phyloP scores from a whole-genome alignment of 1,139 yeast genomes.

The Sugiyamaella paludigena region DNA sequence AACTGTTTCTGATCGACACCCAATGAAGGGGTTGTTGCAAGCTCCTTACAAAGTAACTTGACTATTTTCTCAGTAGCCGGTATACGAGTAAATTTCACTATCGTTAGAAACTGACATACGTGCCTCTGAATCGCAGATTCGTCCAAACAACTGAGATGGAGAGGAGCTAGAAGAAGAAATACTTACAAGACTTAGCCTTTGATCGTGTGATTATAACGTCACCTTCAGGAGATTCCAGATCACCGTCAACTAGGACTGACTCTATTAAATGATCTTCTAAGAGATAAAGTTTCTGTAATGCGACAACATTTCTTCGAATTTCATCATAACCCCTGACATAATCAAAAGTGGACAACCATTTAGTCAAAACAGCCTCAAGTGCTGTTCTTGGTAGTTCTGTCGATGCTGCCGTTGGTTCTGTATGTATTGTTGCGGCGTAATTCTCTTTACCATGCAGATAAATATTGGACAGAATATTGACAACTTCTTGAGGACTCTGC shows the following conservation, averaged over 20 bases:
- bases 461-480: constrained; percentile 56
- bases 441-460: constrained; percentile 33
- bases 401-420: too few relatives aligned
- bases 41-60: constrained; percentile 66
- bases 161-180: too few relatives aligned
- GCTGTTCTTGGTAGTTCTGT: constrained; percentile 34
- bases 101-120: constrained; percentile 32
- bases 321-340: constrained; percentile 75
- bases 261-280: constrained; percentile 55
- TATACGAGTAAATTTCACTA: constrained; percentile 60
- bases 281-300: constrained; percentile 63
- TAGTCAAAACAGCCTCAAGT: constrained; percentile 53
- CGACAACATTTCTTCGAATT: constrained; percentile 63
- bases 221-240: constrained; percentile 60
- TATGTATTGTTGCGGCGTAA: constrained; percentile 4
- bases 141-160: too few relatives aligned
- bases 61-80: constrained; percentile 72
- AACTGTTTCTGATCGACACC: constrained; percentile 39
- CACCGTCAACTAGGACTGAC: constrained; percentile 67
- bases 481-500: constrained; percentile 57
- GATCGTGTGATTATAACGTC: constrained; percentile 78
- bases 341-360: constrained; percentile 83
- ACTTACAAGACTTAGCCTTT: constrained; percentile 55
- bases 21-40: constrained; percentile 44
- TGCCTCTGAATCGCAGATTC: too few relatives aligned